Evolutionary conservation across 768 basidiomycete species (phyloP).

Genomic region (Butyriboletus loyo): DNA sequence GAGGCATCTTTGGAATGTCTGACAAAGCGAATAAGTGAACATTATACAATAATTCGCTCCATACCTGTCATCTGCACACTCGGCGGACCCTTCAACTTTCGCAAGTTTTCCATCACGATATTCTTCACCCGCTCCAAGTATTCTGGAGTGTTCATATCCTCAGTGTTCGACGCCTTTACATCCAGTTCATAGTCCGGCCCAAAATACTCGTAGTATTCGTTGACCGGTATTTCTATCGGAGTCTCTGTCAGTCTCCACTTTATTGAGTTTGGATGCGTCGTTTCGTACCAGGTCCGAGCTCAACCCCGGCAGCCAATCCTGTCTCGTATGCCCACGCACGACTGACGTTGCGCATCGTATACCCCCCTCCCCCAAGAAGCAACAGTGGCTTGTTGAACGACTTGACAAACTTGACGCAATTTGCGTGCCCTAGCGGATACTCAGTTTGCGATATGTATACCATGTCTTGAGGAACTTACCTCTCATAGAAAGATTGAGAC

Average conservation of each 20-base stretch:
- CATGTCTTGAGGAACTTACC: constrained; percentile 39
- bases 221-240: constrained; percentile 86
- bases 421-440: constrained; percentile 73
- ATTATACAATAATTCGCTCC: constrained; percentile 9
- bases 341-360: constrained; percentile 97
- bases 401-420: constrained; percentile 96
- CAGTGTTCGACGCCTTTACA: constrained; percentile 91
- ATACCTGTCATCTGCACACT: constrained; percentile 88
- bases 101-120: constrained; percentile 88
- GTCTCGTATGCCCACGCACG: constrained; percentile 98
- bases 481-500: constrained; percentile 94
- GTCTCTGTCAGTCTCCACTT: constrained; percentile 3
- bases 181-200: constrained; percentile 96
- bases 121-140: constrained; percentile 92
- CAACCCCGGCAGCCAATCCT: constrained; percentile 95
- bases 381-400: constrained; percentile 93
- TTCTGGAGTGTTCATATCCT: constrained; percentile 89
- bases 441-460: neutral
- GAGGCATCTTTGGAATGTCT: constrained; percentile 84
- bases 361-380: constrained; percentile 94
- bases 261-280: neutral
- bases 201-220: constrained; percentile 99
- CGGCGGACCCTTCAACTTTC: constrained; percentile 84
- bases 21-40: neutral
- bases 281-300: constrained; percentile 72